A percentile compares a stretch with the other conserved stretches of the same genome.
Conservation (phyloP, 176 grass and related monocot genomes). For the Aegilops tauschii region DNA sequence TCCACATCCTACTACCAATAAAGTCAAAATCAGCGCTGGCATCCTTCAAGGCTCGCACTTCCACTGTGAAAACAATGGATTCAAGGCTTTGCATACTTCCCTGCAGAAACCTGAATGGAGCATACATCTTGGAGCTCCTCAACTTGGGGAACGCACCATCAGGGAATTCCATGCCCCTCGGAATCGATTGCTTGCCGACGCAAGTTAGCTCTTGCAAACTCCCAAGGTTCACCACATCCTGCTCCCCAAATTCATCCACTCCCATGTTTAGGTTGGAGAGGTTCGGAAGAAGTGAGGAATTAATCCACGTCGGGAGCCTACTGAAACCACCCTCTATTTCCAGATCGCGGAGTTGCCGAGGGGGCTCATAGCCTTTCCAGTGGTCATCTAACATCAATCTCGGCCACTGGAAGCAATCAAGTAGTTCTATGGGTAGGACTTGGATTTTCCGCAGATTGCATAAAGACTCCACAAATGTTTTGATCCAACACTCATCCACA, state of each 20-base stretch:
- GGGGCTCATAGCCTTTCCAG: no score
- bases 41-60: not conserved
- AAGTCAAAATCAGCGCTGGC: not conserved
- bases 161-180: not conserved
- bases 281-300: not conserved
- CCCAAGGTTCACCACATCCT: no score
- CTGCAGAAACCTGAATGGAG: not conserved
- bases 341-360: no score
- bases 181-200: accelerated
- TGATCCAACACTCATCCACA: no score
- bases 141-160: not conserved
- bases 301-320: not conserved
- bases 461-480: no score
- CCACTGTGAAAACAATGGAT: accelerated
- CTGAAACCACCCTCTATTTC: accelerated
- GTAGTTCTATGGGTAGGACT: no score
- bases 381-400: no score
- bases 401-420: no score
- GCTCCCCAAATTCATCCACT: not conserved
- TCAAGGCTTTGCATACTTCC: not conserved
- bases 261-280: accelerated
- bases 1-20: not conserved
- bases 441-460: no score
- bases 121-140: accelerated
- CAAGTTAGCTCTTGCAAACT: not conserved